Evolutionary conservation across 257 asterid genomes (phyloP), one percentile per base, ranked within the genome.

Genomic region (Coffea canephora): DNA sequence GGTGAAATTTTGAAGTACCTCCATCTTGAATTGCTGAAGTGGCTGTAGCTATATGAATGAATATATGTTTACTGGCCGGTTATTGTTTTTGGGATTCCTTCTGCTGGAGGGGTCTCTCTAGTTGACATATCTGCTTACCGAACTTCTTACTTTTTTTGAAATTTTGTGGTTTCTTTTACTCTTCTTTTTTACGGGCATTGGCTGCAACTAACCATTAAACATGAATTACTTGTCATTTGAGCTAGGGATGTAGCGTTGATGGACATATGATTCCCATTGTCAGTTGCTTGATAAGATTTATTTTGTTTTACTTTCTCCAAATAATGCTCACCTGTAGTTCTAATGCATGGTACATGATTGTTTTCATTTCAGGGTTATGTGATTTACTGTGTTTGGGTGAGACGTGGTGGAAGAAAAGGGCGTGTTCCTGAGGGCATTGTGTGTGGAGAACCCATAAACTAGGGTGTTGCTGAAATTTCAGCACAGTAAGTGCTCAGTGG

Each of bases 361-460:
- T 23, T 72, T 36, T 36, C 21, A n/a, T 65, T 66, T 49, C 57
- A 82, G 84, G 84, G 84, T 9, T 82, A 62, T 49, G 84, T 82
- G n/a, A 54, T 82, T 27, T 82, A 82, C 81, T 78, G 84, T 8
- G 77, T 81, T 59, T 77, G 80, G 21, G 84, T 81, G 3, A 75
- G 77, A 31, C 80, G 80, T 76, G 84, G 84, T 76, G 84, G 84
- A 36, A 82, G 84, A 71, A 82, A 82, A 81, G 71, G 84, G 54
- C 84, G 78, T 34, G 84, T 82, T 77, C 74, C 84, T 11, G 69
- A 81, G 72, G 84, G 84, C 72, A 81, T 81, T 48, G 84, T 81
- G 1, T 81, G 76, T 52, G 81, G 81, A 3, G 77, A 82, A 57
- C 84, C 84, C 39, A 82, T 81, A 25, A 82, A 82, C 65, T 81